Evolutionary conservation across 495 filamentous ascomycete genomes (phyloP).

Genomic region (Penicillium subrubescens): DNA sequence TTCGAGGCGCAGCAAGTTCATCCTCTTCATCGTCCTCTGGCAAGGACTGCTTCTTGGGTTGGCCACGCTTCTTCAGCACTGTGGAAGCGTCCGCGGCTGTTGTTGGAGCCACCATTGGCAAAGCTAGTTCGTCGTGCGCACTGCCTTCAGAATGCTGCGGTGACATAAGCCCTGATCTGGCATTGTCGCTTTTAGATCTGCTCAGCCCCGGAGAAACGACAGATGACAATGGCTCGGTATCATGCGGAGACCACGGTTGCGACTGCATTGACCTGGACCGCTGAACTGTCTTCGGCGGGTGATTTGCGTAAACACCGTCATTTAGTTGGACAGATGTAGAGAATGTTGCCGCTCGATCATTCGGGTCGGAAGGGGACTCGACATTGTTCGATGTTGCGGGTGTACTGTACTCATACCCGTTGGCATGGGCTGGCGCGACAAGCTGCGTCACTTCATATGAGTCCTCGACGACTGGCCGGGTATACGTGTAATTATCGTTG

Average conservation of each 20-base stretch:
- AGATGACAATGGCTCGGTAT: slow-evolving; percentile 47
- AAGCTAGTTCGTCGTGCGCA: slow-evolving; percentile 35
- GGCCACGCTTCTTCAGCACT: slow-evolving; percentile 36
- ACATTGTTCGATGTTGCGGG: slow-evolving; percentile 10
- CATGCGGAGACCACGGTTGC: slow-evolving; percentile 37
- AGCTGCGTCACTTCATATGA: slow-evolving; percentile 15
- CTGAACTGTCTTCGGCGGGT: slow-evolving; percentile 18
- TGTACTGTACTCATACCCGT: slow-evolving; percentile 15
- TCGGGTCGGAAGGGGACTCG: neutral
- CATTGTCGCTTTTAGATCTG: slow-evolving; percentile 31
- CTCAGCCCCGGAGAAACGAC: slow-evolving; percentile 25
- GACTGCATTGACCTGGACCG: slow-evolving; percentile 34
- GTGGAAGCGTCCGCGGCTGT: slow-evolving; percentile 22
- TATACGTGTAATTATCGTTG: neutral
- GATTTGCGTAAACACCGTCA: slow-evolving; percentile 11
- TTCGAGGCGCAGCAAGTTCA: slow-evolving; percentile 29
- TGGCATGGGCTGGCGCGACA: neutral
- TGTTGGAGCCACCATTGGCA: slow-evolving; percentile 22
- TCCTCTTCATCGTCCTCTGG: slow-evolving; percentile 35
- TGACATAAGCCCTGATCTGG: slow-evolving; percentile 9
- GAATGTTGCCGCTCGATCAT: slow-evolving; percentile 6
- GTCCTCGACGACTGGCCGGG: neutral
- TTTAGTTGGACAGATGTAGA: slow-evolving; percentile 6
- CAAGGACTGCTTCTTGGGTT: slow-evolving; percentile 35
- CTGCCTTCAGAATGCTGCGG: slow-evolving; percentile 25